Base-by-base conservation (phyloP, 1,139 yeast species). In the Kurtzmaniella quercitrusa region DNA sequence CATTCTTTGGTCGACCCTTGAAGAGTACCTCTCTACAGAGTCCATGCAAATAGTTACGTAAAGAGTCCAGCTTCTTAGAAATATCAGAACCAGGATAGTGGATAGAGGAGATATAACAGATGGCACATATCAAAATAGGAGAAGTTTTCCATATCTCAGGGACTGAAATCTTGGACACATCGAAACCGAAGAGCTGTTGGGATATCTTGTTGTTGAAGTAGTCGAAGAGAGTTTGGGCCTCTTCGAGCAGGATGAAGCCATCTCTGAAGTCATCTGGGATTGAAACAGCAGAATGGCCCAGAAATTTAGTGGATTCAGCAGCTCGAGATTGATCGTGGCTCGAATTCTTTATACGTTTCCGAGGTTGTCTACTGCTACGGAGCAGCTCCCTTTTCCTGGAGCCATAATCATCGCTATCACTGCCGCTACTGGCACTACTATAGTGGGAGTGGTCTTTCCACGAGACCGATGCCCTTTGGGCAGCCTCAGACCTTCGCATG, bases 101-200 rank as follows among this genome's bases (percentile, higher is more conserved):
- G 42, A 81, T 77, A 21, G 83, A 78, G 0, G 87, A 75, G 15
- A 82, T 81, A 5, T 85, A 72, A 48, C 84, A 76, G 2, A 82
- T 75, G 1, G 87, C 81, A 46, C 82, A 79, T 2, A 82, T 75
- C 17, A 82, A 61, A 2, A 82, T 66, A 0, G 87, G 86, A 24
- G 85, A 79, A 3, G 70, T 54, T 3, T 65, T 60, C 87, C 87
- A 81, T 8, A 80, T 66, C 2, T 61, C 60, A 16, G 76, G 75
- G 1, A 79, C 70, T 0, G 75, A 64, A 44, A 80, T 70, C 43
- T 70, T 67, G 1, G 82, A 70, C 2, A 82, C 68, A 43, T 77
- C 81, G 58, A 82, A 83, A 1, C 89, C 89, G 62, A 81, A 82
- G 37, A 83, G 62, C 52, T 82, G 87, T 16, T 82, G 82, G 0